These are phyloP conservation scores for Pharnaceum exiguum DNA, from an alignment of 148 eudicot species.

Conservation along the genomic window DNA sequence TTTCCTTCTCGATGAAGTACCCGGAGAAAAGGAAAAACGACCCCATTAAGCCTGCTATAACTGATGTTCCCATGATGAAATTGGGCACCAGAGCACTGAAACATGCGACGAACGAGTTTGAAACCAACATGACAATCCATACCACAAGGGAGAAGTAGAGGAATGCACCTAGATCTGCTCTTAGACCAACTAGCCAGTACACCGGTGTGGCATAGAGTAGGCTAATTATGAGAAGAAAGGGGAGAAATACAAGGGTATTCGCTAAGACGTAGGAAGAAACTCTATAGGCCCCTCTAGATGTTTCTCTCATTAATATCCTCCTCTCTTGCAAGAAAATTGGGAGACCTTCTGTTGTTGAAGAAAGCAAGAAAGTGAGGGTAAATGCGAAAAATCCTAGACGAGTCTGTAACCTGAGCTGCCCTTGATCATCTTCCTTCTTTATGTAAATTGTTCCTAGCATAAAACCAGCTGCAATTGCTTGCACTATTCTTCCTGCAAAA, in stretches of 20 bases:
- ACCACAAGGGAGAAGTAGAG: constrained; percentile 76
- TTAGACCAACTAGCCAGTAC: constrained; percentile 81
- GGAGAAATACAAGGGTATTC: constrained; percentile 74
- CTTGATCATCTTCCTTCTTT: constrained; percentile 38
- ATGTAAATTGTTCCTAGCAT: constrained; percentile 71
- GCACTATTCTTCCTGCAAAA: constrained; percentile 63
- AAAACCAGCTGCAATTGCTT: constrained; percentile 62
- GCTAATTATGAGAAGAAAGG: constrained; percentile 57
- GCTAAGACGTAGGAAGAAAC: constrained; percentile 83
- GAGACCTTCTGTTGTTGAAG: constrained; percentile 88
- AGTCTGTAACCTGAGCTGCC: constrained; percentile 49
- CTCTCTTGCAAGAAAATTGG: constrained; percentile 94
- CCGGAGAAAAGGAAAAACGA: constrained; percentile 93
- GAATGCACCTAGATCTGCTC: constrained; percentile 43
- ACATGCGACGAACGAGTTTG: constrained; percentile 87
- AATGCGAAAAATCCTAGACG: constrained; percentile 82
- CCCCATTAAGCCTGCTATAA: constrained; percentile 90
- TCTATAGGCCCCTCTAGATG: constrained; percentile 84
- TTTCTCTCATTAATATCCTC: constrained; percentile 73
- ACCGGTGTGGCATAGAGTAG: constrained; percentile 62
- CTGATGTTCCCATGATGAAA: constrained; percentile 90
- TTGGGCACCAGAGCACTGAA: constrained; percentile 88
- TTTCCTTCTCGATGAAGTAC: constrained; percentile 68
- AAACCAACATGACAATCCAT: constrained; percentile 84
- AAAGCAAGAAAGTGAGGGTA: constrained; percentile 81